Conservation (phyloP, 352 stramenopile genomes). For the Phytopythium vexans region DNA sequence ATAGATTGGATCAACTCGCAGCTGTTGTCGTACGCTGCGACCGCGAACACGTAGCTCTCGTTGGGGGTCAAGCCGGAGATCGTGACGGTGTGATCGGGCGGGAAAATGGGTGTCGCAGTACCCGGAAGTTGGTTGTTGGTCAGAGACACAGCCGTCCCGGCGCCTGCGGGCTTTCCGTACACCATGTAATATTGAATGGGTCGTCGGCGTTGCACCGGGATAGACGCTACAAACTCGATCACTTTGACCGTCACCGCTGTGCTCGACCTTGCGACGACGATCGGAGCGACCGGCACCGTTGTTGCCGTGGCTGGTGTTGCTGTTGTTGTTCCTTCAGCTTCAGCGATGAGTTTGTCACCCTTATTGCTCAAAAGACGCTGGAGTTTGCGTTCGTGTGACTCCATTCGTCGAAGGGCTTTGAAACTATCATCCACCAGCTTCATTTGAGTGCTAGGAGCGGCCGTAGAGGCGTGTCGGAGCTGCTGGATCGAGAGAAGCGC, state of each 20-base stretch:
- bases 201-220: slow-evolving; percentile 19
- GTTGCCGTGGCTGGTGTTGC: not conserved
- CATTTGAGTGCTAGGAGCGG: slow-evolving; percentile 1
- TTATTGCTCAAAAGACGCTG: not conserved
- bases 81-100: slow-evolving; percentile 18
- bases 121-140: slow-evolving; percentile 67
- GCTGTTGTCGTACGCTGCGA: slow-evolving; percentile 66
- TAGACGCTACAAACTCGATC: slow-evolving; percentile 27
- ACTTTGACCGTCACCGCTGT: slow-evolving; percentile 52
- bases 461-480: slow-evolving; percentile 13
- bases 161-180: slow-evolving; percentile 66
- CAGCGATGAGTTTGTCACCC: too few species aligned
- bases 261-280: slow-evolving; percentile 49
- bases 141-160: slow-evolving; percentile 71
- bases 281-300: slow-evolving; percentile 31
- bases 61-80: slow-evolving; percentile 59
- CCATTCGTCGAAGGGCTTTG: slow-evolving; percentile 33
- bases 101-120: slow-evolving; percentile 48
- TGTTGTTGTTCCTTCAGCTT: too few species aligned
- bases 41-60: slow-evolving; percentile 82
- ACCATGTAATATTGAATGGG: slow-evolving; percentile 71
- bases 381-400: slow-evolving; percentile 43
- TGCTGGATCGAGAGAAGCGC: slow-evolving; percentile 43
- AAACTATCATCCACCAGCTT: slow-evolving; percentile 34
- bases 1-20: slow-evolving; percentile 66